Evolutionary conservation across 805 yeast species (phyloP), one percentile per base, ranked within the genome.

Genomic region (Myxozyma neotropica): DNA sequence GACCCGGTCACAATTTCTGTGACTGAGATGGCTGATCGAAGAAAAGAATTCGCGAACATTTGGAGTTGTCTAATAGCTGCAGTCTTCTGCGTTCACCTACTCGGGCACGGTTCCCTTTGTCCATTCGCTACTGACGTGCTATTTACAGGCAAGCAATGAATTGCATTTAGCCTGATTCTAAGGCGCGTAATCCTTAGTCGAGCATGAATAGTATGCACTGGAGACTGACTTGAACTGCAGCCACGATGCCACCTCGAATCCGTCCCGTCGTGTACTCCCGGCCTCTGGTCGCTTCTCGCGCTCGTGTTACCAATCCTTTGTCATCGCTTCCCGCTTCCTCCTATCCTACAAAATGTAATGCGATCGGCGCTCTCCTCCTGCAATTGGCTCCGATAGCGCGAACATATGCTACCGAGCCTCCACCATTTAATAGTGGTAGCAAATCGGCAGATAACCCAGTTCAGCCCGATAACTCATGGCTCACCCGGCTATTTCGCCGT

Each of bases 331-430:
- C 33, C 10, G 33, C 10, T 10, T 7, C 33, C 10, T 29, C 10
- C 6, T 10, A 29, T 29, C 10, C 33, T 29, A 10, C 6, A 29
- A 29, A 10, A 29, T 7, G 33, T 29, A 29, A 29, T 6, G 10
- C 10, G 10, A 29, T 29, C 6, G 33, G 33, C 33, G 6, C 33
- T 29, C 10, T 29, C 10, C 10, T 29, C 6, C 6, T 29, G 33
- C 42, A 38, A 38, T 38, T 38, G 42, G 6, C n/a, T n/a, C 27
- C 8, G 15, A 23, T 7, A 31, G 23, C 27, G 24, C 54, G 54
- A 3, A n/a, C 46, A 7, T 50, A 50, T 26, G 54, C 56, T 0
- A 43, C 56, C 6, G 56, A 52, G 12, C 50, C 56, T 3, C 56
- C 56, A 4, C 56, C 56, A 8, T 52, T 52, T 24, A 47, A 52